Evolutionary conservation across 495 filamentous ascomycete species (phyloP).

Genomic region (Tuber umbilicatum): DNA sequence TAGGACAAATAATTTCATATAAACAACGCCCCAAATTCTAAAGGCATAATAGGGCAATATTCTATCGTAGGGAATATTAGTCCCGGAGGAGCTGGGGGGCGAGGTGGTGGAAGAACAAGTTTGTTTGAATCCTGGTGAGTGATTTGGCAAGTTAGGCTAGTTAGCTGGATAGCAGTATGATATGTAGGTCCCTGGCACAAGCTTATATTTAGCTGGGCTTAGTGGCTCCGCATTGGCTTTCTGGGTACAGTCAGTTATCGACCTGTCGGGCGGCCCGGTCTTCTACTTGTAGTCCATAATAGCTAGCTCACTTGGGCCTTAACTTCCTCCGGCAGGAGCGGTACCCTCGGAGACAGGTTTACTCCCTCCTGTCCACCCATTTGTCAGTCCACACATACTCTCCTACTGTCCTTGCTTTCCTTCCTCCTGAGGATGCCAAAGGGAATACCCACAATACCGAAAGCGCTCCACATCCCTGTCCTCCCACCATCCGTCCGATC

Average conservation of each 20-base stretch:
- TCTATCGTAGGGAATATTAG: neutral
- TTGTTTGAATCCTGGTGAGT: neutral
- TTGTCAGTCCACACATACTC: neutral
- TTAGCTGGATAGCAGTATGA: neutral
- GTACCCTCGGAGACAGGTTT: neutral
- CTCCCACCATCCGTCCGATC: conserved; percentile 29
- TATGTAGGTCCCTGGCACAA: neutral
- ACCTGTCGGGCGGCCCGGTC: neutral
- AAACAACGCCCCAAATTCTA: neutral
- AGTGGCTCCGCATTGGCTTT: neutral
- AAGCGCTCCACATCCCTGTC: conserved; percentile 18
- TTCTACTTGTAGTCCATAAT: neutral
- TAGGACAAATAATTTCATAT: neutral
- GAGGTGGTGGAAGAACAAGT: neutral
- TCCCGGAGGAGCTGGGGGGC: neutral
- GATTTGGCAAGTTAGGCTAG: neutral
- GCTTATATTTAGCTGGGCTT: neutral
- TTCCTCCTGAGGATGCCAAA: neutral
- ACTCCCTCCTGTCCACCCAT: neutral
- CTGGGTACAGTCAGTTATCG: neutral
- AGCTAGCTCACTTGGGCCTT: neutral
- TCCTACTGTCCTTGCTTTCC: neutral
- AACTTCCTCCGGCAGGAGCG: neutral
- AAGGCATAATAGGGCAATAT: neutral
- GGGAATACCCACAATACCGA: conserved; percentile 19